phyloP scores from a whole-genome alignment of 169 alveolate genomes.

The Plasmodium vivax region DNA sequence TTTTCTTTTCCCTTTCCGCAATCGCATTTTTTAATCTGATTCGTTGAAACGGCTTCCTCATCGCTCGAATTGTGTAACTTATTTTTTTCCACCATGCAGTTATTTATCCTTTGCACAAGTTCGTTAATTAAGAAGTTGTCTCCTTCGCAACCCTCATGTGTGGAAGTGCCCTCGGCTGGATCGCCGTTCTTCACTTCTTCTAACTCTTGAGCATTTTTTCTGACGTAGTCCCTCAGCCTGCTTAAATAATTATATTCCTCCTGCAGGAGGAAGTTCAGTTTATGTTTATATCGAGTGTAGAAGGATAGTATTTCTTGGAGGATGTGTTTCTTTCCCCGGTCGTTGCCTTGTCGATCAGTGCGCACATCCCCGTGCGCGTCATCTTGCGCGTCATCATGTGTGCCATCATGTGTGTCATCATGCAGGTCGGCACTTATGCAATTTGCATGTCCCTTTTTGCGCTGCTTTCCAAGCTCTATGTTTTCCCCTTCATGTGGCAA shows the following conservation, averaged over 20 bases:
- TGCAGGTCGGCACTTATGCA: neutral
- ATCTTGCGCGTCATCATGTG: neutral
- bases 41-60: neutral
- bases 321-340: neutral
- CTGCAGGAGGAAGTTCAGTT: slow-evolving; percentile 20
- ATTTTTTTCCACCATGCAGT: neutral
- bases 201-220: neutral
- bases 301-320: slow-evolving; percentile 19
- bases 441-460: neutral
- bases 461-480: neutral
- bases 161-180: neutral
- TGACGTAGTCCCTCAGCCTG: neutral
- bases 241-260: slow-evolving; percentile 58
- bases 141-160: neutral
- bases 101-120: slow-evolving; percentile 1
- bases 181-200: neutral
- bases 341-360: neutral
- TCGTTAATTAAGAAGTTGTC: slow-evolving; percentile 7
- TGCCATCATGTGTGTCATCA: neutral
- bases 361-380: neutral
- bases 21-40: neutral
- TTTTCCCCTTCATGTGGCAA: neutral
- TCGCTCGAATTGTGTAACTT: slow-evolving; percentile 1
- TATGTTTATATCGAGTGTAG: slow-evolving; percentile 16
- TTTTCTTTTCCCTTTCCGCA: neutral